Percentiles rank a stretch among this genome's conserved stretches.
Evolutionary conservation across 139 green algal genomes (phyloP).

Genomic region (Dunaliella sp.): DNA sequence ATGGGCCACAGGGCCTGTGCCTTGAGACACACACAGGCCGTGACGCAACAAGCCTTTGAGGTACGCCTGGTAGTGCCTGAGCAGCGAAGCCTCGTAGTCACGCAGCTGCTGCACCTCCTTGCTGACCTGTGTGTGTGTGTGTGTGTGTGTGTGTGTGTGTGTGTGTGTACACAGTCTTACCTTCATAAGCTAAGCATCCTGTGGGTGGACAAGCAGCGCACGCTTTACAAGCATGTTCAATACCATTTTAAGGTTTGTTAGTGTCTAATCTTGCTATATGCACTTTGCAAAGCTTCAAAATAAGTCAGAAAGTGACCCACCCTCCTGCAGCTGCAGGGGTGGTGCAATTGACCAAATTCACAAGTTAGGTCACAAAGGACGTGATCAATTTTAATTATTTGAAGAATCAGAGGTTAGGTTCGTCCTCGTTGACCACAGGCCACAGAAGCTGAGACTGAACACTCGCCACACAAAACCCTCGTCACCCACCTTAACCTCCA

Average conservation of each 20-base stretch:
- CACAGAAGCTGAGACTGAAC: background rate
- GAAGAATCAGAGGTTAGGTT: no score
- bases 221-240: no score
- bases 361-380: no score
- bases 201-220: no score
- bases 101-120: conserved; percentile 82
- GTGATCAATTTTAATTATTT: no score
- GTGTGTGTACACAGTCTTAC: background rate
- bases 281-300: no score
- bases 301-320: no score
- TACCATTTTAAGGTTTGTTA: no score
- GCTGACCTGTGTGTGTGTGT: conserved; percentile 47
- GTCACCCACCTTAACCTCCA: conserved; percentile 46
- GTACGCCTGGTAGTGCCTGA: conserved; percentile 81
- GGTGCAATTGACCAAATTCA: no score
- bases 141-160: background rate
- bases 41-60: conserved; percentile 64
- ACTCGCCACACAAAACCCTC: background rate
- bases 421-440: background rate
- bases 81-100: conserved; percentile 75
- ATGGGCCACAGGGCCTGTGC: conserved; percentile 12
- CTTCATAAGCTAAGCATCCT: no score
- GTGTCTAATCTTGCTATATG: no score
- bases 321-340: no score
- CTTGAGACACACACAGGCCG: conserved; percentile 2